Conservation (phyloP, 352 stramenopile genomes). For the Pythium chondricola region DNA sequence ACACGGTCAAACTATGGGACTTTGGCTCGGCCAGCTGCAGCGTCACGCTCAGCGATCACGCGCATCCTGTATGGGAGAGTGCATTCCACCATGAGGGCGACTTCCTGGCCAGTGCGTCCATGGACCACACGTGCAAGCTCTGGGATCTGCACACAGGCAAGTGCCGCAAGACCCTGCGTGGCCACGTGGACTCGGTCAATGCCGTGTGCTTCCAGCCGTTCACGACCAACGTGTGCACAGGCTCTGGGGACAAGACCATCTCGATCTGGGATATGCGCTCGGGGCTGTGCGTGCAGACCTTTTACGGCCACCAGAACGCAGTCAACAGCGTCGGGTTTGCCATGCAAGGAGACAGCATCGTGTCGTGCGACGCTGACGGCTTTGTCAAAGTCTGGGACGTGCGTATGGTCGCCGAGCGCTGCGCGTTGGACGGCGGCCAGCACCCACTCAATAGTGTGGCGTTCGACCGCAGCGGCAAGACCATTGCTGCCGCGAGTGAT, state of each 20-base stretch:
- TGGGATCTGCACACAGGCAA: slow-evolving; percentile 89
- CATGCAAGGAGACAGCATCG: slow-evolving; percentile 85
- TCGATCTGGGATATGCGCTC: slow-evolving; percentile 94
- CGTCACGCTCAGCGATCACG: slow-evolving; percentile 88
- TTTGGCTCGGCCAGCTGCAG: slow-evolving; percentile 87
- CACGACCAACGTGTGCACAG: slow-evolving; percentile 90
- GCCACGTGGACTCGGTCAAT: slow-evolving; percentile 94
- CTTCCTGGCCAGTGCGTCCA: slow-evolving; percentile 89
- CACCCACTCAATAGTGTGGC: slow-evolving; percentile 88
- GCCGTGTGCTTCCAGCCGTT: slow-evolving; percentile 91
- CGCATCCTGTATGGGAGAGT: slow-evolving; percentile 91
- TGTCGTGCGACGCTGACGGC: slow-evolving; percentile 90
- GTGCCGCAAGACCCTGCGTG: slow-evolving; percentile 90
- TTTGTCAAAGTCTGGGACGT: slow-evolving; percentile 95
- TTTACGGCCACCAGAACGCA: slow-evolving; percentile 94
- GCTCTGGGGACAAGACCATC: slow-evolving; percentile 92
- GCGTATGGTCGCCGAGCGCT: slow-evolving; percentile 90
- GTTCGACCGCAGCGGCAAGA: slow-evolving; percentile 86
- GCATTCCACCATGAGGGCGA: slow-evolving; percentile 92
- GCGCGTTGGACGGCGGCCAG: slow-evolving; percentile 78
- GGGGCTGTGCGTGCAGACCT: slow-evolving; percentile 89
- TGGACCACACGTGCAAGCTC: slow-evolving; percentile 93
- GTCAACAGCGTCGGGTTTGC: slow-evolving; percentile 88
- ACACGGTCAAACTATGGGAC: slow-evolving; percentile 94
- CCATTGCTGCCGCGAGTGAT: slow-evolving; percentile 83